Evolutionary conservation across 2,329 filamentous ascomycete species (phyloP), one percentile per base, ranked within the genome.

Genomic region (Zymoseptoria crescenta): DNA sequence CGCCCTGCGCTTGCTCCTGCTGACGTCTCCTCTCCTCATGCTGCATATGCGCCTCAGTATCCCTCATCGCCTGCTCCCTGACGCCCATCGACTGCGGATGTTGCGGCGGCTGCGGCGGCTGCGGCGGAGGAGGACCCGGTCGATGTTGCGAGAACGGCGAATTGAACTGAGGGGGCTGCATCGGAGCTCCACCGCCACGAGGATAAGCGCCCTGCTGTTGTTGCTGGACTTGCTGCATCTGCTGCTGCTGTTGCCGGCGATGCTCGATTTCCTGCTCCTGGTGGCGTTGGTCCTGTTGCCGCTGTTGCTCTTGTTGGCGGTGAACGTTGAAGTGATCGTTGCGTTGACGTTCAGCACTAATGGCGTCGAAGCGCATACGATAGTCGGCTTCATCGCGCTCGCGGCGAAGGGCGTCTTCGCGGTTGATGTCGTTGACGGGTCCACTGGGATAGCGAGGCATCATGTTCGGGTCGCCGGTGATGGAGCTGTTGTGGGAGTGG

Each of bases 401-500:
- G 13, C 66, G 63, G 20, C 56, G 56, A 21, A 59, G 61, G 28
- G 55, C 64, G 19, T 72, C 70, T 3, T 69, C 68, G 19, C 67
- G 67, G 52, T 63, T 67, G 9, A 64, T 55, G n/a, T 59, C 35
- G 35, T 45, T 45, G 35, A 13, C 62, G 19, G 30, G 52, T 9
- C 56, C 55, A 30, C 55, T 55, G 49, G 59, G 58, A 13, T 54
- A 58, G 30, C 67, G 67, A 21, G 68, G 68, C 49, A 71, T 67
- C 49, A 67, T 56, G 10, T 56, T 50, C 1, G 60, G 56, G 8
- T 60, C 56, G 5, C 66, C 67, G 29, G 61, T 58, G 8, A 70
- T 55, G 2, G 70, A 71, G 16, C 55, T 63, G 24, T 70, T 70
- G 60, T 72, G 71, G 5, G 68, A 61, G 35, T 72, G 71, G 30